phyloP scores from a whole-genome alignment of 2,329 filamentous ascomycete species.

The Penicillium janthinellum region DNA sequence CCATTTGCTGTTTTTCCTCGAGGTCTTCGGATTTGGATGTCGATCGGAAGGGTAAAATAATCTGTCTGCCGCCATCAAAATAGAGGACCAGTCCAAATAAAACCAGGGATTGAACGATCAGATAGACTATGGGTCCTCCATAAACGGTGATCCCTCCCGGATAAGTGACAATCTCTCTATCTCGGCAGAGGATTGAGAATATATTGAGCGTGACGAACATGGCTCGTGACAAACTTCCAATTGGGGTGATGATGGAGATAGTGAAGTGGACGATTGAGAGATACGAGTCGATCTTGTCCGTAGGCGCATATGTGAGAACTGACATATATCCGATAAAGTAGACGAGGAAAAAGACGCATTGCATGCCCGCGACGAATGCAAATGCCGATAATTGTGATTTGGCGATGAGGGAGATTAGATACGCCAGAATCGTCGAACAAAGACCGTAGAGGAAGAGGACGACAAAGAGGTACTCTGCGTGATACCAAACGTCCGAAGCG shows the following conservation, averaged over 20 bases:
- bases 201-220: conserved; percentile 79
- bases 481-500: conserved; percentile 68
- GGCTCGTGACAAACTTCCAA: conserved; percentile 72
- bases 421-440: conserved; percentile 73
- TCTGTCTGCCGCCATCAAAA: conserved; percentile 71
- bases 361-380: conserved; percentile 75
- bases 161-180: conserved; percentile 64
- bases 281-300: conserved; percentile 66
- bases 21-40: conserved; percentile 48
- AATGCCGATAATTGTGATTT: conserved; percentile 81
- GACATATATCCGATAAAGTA: conserved; percentile 73
- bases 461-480: conserved; percentile 78
- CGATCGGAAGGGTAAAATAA: conserved; percentile 56
- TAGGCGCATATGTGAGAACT: conserved; percentile 73
- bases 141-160: conserved; percentile 73
- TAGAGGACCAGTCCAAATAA: conserved; percentile 75
- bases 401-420: conserved; percentile 78
- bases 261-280: conserved; percentile 74
- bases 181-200: conserved; percentile 74
- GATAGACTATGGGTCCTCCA: conserved; percentile 81
- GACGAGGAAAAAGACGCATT: conserved; percentile 70
- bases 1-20: conserved; percentile 41
- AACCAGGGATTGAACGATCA: conserved; percentile 71
- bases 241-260: conserved; percentile 72
- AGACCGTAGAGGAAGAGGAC: conserved; percentile 80